Conservation (phyloP, 2,329 filamentous ascomycete genomes). For the Phialophora tarda region DNA sequence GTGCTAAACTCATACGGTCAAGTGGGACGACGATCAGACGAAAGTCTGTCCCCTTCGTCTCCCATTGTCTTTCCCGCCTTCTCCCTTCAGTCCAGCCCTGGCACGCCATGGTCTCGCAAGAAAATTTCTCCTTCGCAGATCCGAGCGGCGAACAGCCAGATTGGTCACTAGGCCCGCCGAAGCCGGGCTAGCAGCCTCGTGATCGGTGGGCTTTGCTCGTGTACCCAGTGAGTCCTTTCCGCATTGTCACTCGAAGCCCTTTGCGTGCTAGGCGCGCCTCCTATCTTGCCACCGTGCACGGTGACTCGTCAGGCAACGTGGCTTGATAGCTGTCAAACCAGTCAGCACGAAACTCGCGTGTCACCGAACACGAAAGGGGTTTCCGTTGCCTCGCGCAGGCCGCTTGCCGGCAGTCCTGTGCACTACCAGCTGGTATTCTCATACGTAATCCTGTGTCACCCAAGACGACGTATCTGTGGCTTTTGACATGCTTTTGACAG, state of each 20-base stretch:
- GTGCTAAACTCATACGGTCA: too few species aligned
- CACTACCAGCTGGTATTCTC: conserved; percentile 24
- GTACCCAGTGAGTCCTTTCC: neutral
- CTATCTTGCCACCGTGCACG: conserved; percentile 26
- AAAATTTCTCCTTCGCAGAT: conserved; percentile 14
- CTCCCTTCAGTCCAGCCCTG: neutral
- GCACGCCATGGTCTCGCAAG: neutral
- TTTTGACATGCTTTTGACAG: conserved; percentile 13
- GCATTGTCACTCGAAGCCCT: neutral
- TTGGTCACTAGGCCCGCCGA: conserved; percentile 2
- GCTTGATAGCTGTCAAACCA: conserved; percentile 27
- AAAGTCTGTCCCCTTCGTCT: neutral
- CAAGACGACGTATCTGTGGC: neutral
- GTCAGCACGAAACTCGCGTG: conserved; percentile 17
- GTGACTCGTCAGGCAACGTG: conserved; percentile 34
- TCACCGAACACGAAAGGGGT: conserved; percentile 13
- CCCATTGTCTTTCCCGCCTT: neutral
- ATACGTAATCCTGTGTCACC: conserved; percentile 37
- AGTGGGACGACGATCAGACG: neutral
- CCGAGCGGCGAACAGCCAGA: conserved; percentile 16
- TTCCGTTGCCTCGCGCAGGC: conserved; percentile 23
- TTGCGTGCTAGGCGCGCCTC: neutral
- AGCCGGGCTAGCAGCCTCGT: conserved; percentile 26
- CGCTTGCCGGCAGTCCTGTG: conserved; percentile 7
- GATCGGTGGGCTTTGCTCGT: conserved; percentile 5